Evolutionary conservation across 2,329 filamentous ascomycete genomes (phyloP).

Genomic region (Scytalidium sp.): DNA sequence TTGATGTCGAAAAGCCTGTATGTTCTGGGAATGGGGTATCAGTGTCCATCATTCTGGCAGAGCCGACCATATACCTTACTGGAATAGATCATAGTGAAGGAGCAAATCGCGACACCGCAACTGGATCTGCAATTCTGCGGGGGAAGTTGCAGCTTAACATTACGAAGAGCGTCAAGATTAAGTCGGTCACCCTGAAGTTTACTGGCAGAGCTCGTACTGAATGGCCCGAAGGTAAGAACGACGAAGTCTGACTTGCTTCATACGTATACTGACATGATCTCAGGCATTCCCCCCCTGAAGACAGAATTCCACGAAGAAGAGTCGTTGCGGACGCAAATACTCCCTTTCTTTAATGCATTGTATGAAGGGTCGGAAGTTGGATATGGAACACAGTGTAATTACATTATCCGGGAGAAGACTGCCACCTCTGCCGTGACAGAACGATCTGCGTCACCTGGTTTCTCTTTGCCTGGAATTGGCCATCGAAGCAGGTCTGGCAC

Average conservation of each 20-base stretch:
- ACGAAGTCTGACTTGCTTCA: neutral
- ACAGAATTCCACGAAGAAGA: slow-evolving; percentile 81
- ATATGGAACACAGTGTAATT: slow-evolving; percentile 62
- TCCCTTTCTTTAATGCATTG: slow-evolving; percentile 87
- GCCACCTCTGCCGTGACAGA: slow-evolving; percentile 23
- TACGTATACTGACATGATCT: neutral
- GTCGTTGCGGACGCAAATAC: slow-evolving; percentile 80
- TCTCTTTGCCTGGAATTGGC: slow-evolving; percentile 20
- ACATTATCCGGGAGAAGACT: slow-evolving; percentile 32
- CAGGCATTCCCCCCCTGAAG: slow-evolving; percentile 82
- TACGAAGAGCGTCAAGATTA: slow-evolving; percentile 88
- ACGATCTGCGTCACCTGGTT: slow-evolving; percentile 9
- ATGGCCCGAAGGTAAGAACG: slow-evolving; percentile 82
- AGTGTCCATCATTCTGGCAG: slow-evolving; percentile 71
- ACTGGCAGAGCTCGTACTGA: slow-evolving; percentile 83
- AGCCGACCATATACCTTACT: slow-evolving; percentile 76
- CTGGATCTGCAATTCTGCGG: slow-evolving; percentile 65
- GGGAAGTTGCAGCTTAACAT: slow-evolving; percentile 80
- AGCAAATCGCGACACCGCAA: slow-evolving; percentile 19
- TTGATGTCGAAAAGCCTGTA: slow-evolving; percentile 61
- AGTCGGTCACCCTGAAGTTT: slow-evolving; percentile 84
- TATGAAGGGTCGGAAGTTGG: slow-evolving; percentile 55
- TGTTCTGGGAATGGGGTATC: slow-evolving; percentile 73
- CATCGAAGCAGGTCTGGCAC: slow-evolving; percentile 22
- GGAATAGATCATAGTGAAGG: slow-evolving; percentile 64